Conservation (phyloP, 2,329 filamentous ascomycete species). For the Neocucurbitaria cava region DNA sequence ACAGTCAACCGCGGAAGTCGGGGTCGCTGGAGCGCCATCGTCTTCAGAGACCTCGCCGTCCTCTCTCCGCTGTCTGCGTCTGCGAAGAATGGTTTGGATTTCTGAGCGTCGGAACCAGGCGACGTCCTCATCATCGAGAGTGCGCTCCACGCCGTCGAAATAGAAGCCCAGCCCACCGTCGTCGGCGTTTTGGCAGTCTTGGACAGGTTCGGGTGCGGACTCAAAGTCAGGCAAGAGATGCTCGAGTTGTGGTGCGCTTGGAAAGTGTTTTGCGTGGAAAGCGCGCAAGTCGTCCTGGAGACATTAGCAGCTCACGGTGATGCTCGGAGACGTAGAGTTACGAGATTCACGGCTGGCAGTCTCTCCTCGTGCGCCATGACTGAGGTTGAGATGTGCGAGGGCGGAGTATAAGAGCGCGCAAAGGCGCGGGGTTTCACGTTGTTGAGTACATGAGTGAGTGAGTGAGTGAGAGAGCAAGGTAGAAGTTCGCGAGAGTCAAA, state of each 20-base stretch:
- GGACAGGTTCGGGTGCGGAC: constrained; percentile 42
- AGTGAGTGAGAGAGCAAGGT: constrained; percentile 3
- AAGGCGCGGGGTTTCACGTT: constrained; percentile 21
- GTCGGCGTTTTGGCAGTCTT: constrained; percentile 48
- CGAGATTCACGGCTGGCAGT: constrained; percentile 44
- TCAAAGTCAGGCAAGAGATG: constrained; percentile 38
- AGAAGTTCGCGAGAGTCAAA: constrained; percentile 9
- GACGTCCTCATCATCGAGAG: constrained; percentile 89
- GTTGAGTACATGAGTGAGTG: constrained; percentile 17
- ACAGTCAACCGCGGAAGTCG: neutral
- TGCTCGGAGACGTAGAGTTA: constrained; percentile 17
- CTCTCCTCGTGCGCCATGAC: constrained; percentile 32
- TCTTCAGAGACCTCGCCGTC: constrained; percentile 23
- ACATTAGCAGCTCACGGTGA: constrained; percentile 18
- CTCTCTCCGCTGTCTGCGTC: constrained; percentile 34
- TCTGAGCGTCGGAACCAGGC: constrained; percentile 90
- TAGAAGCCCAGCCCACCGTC: constrained; percentile 83
- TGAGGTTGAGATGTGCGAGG: neutral
- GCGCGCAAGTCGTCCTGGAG: constrained; percentile 52
- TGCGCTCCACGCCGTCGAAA: constrained; percentile 83
- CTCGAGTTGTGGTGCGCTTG: constrained; percentile 45
- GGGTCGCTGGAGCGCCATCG: neutral
- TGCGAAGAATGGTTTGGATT: constrained; percentile 70
- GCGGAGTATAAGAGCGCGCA: constrained; percentile 17
- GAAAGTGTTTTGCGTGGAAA: constrained; percentile 55